phyloP scores from a whole-genome alignment of 176 grass and related monocot species.

The Alopecurus myosuroides region DNA sequence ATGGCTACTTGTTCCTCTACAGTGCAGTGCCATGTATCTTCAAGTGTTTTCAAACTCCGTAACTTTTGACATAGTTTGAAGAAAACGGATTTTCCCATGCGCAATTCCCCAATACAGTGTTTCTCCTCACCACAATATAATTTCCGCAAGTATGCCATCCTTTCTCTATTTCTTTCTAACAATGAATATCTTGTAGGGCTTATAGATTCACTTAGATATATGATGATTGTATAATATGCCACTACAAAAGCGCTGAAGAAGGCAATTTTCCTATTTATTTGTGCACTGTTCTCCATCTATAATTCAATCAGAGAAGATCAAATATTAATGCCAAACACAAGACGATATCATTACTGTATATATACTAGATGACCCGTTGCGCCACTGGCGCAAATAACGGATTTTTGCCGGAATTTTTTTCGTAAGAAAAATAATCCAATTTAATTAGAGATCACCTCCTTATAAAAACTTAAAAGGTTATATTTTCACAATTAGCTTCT shows the following conservation, averaged over 20 bases:
- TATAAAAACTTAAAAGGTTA: too few species aligned
- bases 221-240: background rate
- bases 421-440: too few species aligned
- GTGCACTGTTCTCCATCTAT: background rate
- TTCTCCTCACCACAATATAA: background rate
- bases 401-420: too few species aligned
- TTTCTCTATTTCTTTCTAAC: background rate
- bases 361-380: too few species aligned
- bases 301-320: background rate
- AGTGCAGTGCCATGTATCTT: background rate
- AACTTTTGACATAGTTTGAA: background rate
- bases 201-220: background rate
- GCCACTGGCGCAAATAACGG: too few species aligned
- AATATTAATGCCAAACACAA: background rate
- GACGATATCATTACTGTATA: background rate
- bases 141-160: background rate
- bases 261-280: background rate
- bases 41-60: background rate
- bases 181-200: background rate
- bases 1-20: background rate
- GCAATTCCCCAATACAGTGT: background rate
- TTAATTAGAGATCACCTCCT: too few species aligned
- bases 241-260: background rate
- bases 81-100: background rate
- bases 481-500: too few species aligned